Base-by-base conservation (phyloP, 1,139 yeast genomes). In the Kluyveromyces sp. region DNA sequence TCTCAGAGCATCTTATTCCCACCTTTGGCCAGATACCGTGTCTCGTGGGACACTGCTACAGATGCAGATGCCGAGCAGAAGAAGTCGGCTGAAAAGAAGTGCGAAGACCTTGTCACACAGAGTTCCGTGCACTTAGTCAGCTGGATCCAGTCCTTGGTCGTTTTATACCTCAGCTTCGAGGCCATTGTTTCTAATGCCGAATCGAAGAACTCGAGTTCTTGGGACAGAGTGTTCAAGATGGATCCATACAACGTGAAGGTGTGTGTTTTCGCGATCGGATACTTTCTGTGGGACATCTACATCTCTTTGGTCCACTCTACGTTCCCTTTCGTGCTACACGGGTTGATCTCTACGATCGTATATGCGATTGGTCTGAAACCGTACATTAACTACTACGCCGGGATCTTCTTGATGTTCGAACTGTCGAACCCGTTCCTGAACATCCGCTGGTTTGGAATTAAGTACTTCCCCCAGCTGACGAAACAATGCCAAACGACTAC, bases 361-460 rank as follows among this genome's bases (percentile, higher is more conserved):
- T 88, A 85, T 61, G 65, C 68, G 22, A 74, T 79, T 53, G 77
- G 81, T 17, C 61, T 78, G 46, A 68, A 78, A 45, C 94, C 95
- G 16, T 87, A 86, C 75, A 75, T 86, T 50, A 73, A 80, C 60
- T 86, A 86, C 57, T 89, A 87, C 72, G 79, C 87, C 15, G 94
- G 95, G 1, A 77, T 81, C 8, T 92, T 92, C 65, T 71, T 92
- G 55, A 58, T 87, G 48, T 92, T 92, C 67, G 98, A 92, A 66
- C 72, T 84, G 46, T 85, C 95, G 17, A 92, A 96, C 7, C 97
- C 98, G 11, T 89, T 89, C 61, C 80, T 92, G 46, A 89, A 92
- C 66, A 64, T 88, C 51, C 83, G 95, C 66, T 89, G 96, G 96
- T 82, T 85, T 60, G 85, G 92, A 2, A 69, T 84, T 42, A 81